Evolutionary conservation across 164 flowering plant genomes (phyloP).

Genomic region (Taxillus chinensis): DNA sequence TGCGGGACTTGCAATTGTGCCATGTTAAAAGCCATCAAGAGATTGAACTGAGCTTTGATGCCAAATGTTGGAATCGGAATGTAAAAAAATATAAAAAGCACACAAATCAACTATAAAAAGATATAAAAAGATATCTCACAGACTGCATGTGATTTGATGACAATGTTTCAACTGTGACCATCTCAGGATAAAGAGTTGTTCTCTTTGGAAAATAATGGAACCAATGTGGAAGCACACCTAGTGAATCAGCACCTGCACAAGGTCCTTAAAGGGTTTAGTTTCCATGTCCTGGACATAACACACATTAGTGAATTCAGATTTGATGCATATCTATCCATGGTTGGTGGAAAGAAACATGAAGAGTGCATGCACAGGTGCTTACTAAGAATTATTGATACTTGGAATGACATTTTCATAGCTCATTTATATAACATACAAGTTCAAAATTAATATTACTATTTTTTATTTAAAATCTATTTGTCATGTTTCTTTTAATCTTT

Average conservation of each 20-base stretch:
- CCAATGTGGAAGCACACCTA: slow-evolving; percentile 70
- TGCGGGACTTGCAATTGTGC: too few species aligned
- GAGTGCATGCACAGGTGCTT: slow-evolving; percentile 96
- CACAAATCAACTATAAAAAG: too few species aligned
- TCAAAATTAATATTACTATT: too few species aligned
- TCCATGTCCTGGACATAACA: slow-evolving; percentile 65
- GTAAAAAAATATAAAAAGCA: too few species aligned
- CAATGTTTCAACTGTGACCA: too few species aligned
- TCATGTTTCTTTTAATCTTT: too few species aligned
- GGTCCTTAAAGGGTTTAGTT: slow-evolving; percentile 52
- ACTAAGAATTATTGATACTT: background rate
- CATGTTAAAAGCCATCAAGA: too few species aligned
- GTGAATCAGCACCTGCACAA: slow-evolving; percentile 63
- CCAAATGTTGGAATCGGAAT: too few species aligned
- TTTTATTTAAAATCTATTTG: too few species aligned
- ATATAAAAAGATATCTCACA: too few species aligned
- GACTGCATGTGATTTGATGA: too few species aligned
- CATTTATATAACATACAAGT: background rate
- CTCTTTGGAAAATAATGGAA: slow-evolving; percentile 53
- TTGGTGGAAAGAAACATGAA: slow-evolving; percentile 93
- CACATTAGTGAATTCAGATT: slow-evolving; percentile 82
- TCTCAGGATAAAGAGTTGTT: slow-evolving; percentile 65
- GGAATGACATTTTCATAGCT: background rate
- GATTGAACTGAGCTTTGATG: too few species aligned
- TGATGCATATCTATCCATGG: slow-evolving; percentile 81